phyloP scores from a whole-genome alignment of 768 basidiomycete genomes.

The Naematelia aurantialba region DNA sequence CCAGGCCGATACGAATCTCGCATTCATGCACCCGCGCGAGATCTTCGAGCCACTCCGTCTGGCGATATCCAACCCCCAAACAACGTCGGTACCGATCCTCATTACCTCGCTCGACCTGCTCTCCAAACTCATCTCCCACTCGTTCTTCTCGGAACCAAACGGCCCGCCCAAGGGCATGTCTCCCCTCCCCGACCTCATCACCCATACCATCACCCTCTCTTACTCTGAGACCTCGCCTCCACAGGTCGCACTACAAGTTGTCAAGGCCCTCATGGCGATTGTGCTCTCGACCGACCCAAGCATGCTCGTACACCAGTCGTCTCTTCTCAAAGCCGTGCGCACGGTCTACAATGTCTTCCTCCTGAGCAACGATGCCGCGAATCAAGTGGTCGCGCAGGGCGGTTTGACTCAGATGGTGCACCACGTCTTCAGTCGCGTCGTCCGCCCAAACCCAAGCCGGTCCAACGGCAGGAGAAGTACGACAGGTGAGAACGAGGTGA shows the following conservation, averaged over 20 bases:
- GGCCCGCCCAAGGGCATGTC: constrained; percentile 69
- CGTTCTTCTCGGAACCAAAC: constrained; percentile 80
- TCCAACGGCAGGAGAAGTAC: constrained; percentile 14
- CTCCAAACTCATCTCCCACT: constrained; percentile 93
- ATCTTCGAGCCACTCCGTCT: constrained; percentile 94
- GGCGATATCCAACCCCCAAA: constrained; percentile 73
- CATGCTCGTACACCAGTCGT: constrained; percentile 84
- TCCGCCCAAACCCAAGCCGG: constrained; percentile 27
- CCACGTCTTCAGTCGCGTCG: constrained; percentile 77
- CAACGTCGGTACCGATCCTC: constrained; percentile 85
- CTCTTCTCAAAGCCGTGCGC: constrained; percentile 88
- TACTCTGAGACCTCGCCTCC: constrained; percentile 85
- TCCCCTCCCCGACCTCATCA: constrained; percentile 85
- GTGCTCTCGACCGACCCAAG: constrained; percentile 63
- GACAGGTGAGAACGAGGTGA: constrained; percentile 38
- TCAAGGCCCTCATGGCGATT: constrained; percentile 85
- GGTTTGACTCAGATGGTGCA: constrained; percentile 97
- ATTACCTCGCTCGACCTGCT: constrained; percentile 96
- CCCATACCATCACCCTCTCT: constrained; percentile 88
- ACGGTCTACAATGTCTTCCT: constrained; percentile 99
- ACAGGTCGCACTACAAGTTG: constrained; percentile 88
- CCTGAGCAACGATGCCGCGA: constrained; percentile 80
- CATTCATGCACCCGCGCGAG: constrained; percentile 65
- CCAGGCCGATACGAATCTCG: constrained; percentile 60
- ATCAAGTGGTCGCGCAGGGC: constrained; percentile 97